Base-by-base conservation (phyloP, 176 grass and related monocot genomes). In the Coix lacrymajobi region DNA sequence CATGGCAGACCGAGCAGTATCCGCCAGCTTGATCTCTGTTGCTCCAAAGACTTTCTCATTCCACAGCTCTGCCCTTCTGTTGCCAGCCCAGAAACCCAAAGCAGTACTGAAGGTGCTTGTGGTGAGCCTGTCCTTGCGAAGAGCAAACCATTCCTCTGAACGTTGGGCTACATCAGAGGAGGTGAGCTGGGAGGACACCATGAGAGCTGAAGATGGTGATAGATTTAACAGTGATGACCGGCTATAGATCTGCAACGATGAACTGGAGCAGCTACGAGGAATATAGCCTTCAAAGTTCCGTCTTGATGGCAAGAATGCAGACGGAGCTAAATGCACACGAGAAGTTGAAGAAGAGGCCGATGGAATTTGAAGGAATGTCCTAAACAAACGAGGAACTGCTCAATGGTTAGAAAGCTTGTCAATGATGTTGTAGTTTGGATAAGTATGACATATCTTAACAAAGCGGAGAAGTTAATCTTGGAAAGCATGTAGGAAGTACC, bases 71-170 rank as follows among this genome's bases (percentile, higher is more conserved):
- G 78, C 76, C 7, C 97, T 78, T 31, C 97, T 90, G 58, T 94
- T 92, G 72, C 91, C 85, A 1, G 81, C 87, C 97, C 97, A 99
- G 88, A 99, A 96, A 52, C 93, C 97, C 51, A 99, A 80, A 33
- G 93, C 91, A 0, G 97, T 96, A 86, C 97, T 96, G 89, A 99
- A 99, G 66, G 97, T 81, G 75, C 97, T 99, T 31, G 97, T 99
- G 62, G 97, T 99, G 51, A 99, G 97, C 85, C 91, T 99, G 51
- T 96, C 97, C 84, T 90, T 96, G 65, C 97, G 97, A 49, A 99
- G 91, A 77, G 93, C 87, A 63, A 99, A 99, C 97, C 97, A 99
- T 75, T 99, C 97, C 44, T 96, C 93, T 8, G 97, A 99, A 38
- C 97, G 80, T 66, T 99, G 97, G 52, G 87, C 73, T 22, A 92